Percentiles rank a stretch among this genome's conserved stretches.
Conservation (phyloP, 306 rosid genomes). For the Argentina anserina region DNA sequence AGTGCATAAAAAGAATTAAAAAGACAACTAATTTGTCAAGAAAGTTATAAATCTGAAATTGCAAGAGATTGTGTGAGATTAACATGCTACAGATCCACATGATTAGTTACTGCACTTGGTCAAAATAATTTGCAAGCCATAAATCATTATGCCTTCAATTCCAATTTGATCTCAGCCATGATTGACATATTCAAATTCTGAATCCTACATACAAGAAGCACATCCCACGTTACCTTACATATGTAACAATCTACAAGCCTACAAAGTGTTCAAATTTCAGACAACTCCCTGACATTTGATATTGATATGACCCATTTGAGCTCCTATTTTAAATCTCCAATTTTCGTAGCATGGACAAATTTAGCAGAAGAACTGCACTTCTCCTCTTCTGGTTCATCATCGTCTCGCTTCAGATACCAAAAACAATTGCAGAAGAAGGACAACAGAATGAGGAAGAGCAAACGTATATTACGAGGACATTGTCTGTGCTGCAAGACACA, state of each 20-base stretch:
- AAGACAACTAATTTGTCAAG: too few species aligned
- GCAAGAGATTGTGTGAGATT: not conserved
- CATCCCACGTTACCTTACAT: conserved; percentile 31
- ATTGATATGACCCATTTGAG: conserved; percentile 27
- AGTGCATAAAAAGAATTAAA: too few species aligned
- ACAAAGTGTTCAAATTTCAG: not conserved
- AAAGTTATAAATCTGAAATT: not conserved
- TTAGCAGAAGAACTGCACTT: conserved; percentile 30
- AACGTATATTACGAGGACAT: conserved; percentile 27
- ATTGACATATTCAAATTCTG: conserved; percentile 50
- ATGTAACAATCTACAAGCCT: not conserved
- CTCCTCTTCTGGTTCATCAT: conserved; percentile 36
- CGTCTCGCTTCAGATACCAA: conserved; percentile 33
- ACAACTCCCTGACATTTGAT: not conserved
- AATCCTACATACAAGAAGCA: conserved; percentile 39
- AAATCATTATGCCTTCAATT: not conserved
- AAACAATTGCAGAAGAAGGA: conserved; percentile 34
- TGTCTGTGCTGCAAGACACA: conserved; percentile 39
- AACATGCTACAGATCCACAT: conserved; percentile 10
- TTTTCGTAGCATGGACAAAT: conserved; percentile 36
- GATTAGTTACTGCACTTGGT: not conserved
- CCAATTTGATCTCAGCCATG: not conserved
- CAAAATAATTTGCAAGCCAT: conserved; percentile 7
- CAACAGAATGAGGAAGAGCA: conserved; percentile 29
- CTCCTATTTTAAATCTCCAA: conserved; percentile 3